A percentile compares a stretch with the other conserved stretches of the same genome.
These are phyloP conservation scores for Actinomortierella ambigua DNA, from an alignment of 371 early-diverging fungal genomes.

Conservation along the genomic window DNA sequence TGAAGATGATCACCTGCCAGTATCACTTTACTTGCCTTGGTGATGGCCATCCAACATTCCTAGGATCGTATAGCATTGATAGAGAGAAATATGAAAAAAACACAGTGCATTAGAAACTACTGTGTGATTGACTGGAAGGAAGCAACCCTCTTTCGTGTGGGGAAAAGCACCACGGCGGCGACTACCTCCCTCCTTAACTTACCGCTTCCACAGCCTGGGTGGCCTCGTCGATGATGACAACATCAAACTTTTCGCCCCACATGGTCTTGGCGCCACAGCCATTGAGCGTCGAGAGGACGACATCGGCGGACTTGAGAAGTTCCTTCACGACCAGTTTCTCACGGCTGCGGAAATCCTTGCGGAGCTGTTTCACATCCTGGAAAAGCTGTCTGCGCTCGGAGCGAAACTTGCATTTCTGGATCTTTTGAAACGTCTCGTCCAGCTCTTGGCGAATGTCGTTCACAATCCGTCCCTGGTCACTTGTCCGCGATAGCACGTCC, in stretches of 20 bases:
- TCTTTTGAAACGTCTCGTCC: slow-evolving; percentile 67
- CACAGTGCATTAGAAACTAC: slow-evolving; percentile 24
- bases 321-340: slow-evolving; percentile 74
- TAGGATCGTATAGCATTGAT: not conserved
- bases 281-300: slow-evolving; percentile 68
- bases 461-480: slow-evolving; percentile 79
- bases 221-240: slow-evolving; percentile 94
- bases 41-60: slow-evolving; percentile 92
- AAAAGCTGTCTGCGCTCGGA: slow-evolving; percentile 73
- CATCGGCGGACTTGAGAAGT: slow-evolving; percentile 64
- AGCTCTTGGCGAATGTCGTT: slow-evolving; percentile 82
- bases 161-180: no score
- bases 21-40: slow-evolving; percentile 79
- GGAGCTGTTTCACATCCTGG: slow-evolving; percentile 68
- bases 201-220: slow-evolving; percentile 85
- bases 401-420: slow-evolving; percentile 68
- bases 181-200: no score
- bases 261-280: slow-evolving; percentile 64
- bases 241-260: slow-evolving; percentile 78
- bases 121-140: no score
- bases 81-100: not conserved
- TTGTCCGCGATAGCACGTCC: slow-evolving; percentile 70
- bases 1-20: slow-evolving; percentile 97
- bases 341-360: slow-evolving; percentile 73
- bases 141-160: no score